Conservation (phyloP, 208 protist species). For the Wallacemonas sp. region DNA sequence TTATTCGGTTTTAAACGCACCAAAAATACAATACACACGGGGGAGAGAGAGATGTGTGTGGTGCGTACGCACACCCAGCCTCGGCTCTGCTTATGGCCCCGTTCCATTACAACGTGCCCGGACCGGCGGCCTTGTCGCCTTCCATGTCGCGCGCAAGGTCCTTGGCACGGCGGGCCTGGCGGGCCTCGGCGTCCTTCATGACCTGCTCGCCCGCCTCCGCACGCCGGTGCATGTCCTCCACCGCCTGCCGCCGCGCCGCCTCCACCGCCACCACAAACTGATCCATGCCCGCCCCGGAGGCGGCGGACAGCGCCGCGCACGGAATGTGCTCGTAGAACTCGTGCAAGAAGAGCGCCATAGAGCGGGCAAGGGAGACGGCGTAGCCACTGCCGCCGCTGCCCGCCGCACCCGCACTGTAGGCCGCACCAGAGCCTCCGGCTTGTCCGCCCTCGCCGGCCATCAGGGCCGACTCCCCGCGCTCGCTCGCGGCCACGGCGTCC, state of each 20-base stretch:
- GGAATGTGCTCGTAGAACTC: slow-evolving; percentile 96
- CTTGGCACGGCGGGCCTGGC: neutral
- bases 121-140: neutral
- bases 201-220: slow-evolving; percentile 8
- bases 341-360: slow-evolving; percentile 97
- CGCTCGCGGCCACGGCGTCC: slow-evolving; percentile 66
- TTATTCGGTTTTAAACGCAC: no score
- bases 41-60: neutral
- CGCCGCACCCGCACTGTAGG: neutral
- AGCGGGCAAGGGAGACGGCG: slow-evolving; percentile 89
- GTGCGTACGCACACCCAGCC: no score
- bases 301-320: slow-evolving; percentile 93
- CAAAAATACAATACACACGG: no score
- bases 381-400: slow-evolving; percentile 56
- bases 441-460: neutral
- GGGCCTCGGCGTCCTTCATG: slow-evolving; percentile 13
- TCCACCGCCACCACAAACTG: slow-evolving; percentile 85
- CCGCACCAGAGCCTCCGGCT: neutral
- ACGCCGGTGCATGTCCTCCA: slow-evolving; percentile 34
- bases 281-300: slow-evolving; percentile 90
- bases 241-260: slow-evolving; percentile 72
- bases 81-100: no score
- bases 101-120: neutral
- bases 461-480: slow-evolving; percentile 24
- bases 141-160: slow-evolving; percentile 15